phyloP scores from a whole-genome alignment of 768 basidiomycete species.

The Amanita muscaria region DNA sequence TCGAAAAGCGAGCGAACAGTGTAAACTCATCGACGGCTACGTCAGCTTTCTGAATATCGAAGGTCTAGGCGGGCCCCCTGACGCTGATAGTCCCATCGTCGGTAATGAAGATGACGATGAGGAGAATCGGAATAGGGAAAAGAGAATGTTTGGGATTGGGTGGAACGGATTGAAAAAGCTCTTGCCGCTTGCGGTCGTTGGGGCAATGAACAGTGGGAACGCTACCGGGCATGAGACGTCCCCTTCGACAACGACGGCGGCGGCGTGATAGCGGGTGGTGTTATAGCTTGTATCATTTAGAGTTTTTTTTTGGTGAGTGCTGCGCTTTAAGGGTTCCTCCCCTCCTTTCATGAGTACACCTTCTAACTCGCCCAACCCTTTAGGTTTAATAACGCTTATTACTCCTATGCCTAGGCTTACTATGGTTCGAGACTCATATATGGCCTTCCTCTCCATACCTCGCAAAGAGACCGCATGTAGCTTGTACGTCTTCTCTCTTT shows the following conservation, averaged over 20 bases:
- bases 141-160: slow-evolving; percentile 11
- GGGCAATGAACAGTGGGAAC: background rate
- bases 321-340: slow-evolving; percentile 20
- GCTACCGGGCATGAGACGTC: background rate
- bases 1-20: slow-evolving; percentile 15
- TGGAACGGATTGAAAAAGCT: slow-evolving; percentile 14
- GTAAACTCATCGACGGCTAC: slow-evolving; percentile 18
- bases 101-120: slow-evolving; percentile 12
- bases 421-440: too few species aligned
- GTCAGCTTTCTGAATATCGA: slow-evolving; percentile 18
- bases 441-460: too few species aligned
- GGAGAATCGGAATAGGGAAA: slow-evolving; percentile 8
- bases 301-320: too few species aligned
- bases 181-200: slow-evolving; percentile 7
- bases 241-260: too few species aligned
- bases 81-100: slow-evolving; percentile 8
- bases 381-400: too few species aligned
- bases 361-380: too few species aligned
- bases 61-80: slow-evolving; percentile 17
- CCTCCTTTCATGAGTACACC: slow-evolving; percentile 16
- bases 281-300: too few species aligned
- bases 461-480: too few species aligned
- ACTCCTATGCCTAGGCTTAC: too few species aligned
- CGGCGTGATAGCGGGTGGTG: too few species aligned
- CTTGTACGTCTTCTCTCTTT: too few species aligned